phyloP scores from a whole-genome alignment of 2,329 filamentous ascomycete genomes.

The Emericellopsis atlantica region DNA sequence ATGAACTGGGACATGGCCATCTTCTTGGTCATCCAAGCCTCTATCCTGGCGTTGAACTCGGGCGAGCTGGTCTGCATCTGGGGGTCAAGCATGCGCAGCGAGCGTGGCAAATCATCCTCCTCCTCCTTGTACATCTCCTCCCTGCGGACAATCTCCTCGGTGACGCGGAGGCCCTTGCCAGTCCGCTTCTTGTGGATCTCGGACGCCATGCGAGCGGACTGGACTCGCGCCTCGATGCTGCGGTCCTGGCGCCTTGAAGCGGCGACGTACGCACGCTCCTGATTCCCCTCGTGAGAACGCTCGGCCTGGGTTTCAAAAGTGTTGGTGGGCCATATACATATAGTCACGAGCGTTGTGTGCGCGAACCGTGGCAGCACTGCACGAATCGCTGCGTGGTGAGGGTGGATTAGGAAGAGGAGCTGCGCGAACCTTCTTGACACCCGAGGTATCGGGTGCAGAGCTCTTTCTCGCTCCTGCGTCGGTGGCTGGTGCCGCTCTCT shows the following conservation, averaged over 20 bases:
- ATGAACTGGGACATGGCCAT: slow-evolving; percentile 29
- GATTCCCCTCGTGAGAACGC: slow-evolving; percentile 68
- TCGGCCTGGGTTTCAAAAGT: slow-evolving; percentile 59
- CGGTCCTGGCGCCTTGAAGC: slow-evolving; percentile 79
- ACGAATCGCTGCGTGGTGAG: no score
- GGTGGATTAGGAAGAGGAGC: no score
- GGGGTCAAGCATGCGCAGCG: slow-evolving; percentile 50
- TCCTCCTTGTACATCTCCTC: slow-evolving; percentile 97
- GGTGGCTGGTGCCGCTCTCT: neutral
- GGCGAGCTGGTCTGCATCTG: slow-evolving; percentile 47
- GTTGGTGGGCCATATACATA: no score
- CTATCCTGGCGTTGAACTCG: slow-evolving; percentile 49
- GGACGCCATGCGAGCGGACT: slow-evolving; percentile 81
- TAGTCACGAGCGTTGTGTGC: no score
- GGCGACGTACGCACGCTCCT: slow-evolving; percentile 83
- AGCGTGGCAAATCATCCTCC: slow-evolving; percentile 64
- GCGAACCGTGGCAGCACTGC: no score
- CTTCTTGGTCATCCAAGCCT: slow-evolving; percentile 29
- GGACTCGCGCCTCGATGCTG: slow-evolving; percentile 74
- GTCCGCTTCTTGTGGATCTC: slow-evolving; percentile 86
- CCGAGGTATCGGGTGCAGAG: neutral
- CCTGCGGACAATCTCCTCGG: slow-evolving; percentile 72
- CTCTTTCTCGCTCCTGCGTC: neutral
- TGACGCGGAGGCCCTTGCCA: slow-evolving; percentile 69
- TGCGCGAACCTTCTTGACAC: neutral